Percentiles rank a stretch among this genome's conserved stretches.
Conservation (phyloP, 169 alveolate species). For the Amoebophrya sp. region DNA sequence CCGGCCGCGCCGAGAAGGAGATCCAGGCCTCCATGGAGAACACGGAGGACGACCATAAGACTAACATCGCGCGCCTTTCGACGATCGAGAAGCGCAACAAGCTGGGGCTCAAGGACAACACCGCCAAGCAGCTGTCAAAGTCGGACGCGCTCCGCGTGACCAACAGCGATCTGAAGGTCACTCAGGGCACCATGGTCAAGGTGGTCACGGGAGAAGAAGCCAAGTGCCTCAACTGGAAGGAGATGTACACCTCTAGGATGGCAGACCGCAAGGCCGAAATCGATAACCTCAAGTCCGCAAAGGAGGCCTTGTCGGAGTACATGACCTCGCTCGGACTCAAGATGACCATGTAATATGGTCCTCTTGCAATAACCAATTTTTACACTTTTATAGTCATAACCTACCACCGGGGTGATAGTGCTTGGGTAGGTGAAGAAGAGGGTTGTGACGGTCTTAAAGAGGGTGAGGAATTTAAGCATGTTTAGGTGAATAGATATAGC, state of each 20-base stretch:
- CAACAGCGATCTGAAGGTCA: background rate
- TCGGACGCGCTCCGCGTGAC: background rate
- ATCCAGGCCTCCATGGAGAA: background rate
- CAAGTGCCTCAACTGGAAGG: background rate
- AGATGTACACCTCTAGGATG: background rate
- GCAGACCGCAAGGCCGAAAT: background rate
- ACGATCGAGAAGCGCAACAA: constrained; percentile 8
- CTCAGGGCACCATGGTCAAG: background rate
- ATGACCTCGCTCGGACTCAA: background rate
- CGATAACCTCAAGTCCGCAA: background rate
- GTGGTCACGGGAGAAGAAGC: background rate
- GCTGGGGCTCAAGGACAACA: constrained; percentile 24
- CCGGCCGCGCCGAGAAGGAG: background rate
- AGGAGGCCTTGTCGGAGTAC: background rate
- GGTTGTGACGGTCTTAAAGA: no score
- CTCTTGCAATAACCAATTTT: no score
- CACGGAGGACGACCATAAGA: background rate
- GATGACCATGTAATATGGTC: background rate
- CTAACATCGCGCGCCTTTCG: background rate
- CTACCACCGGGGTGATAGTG: no score
- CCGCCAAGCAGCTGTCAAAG: background rate
- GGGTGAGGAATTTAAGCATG: no score
- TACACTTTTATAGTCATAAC: no score
- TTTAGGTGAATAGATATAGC: no score
- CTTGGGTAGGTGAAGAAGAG: no score